Percentiles rank a stretch among this genome's conserved stretches.
Evolutionary conservation across 805 yeast genomes (phyloP).

Genomic region (Myxozyma lipomycoides): DNA sequence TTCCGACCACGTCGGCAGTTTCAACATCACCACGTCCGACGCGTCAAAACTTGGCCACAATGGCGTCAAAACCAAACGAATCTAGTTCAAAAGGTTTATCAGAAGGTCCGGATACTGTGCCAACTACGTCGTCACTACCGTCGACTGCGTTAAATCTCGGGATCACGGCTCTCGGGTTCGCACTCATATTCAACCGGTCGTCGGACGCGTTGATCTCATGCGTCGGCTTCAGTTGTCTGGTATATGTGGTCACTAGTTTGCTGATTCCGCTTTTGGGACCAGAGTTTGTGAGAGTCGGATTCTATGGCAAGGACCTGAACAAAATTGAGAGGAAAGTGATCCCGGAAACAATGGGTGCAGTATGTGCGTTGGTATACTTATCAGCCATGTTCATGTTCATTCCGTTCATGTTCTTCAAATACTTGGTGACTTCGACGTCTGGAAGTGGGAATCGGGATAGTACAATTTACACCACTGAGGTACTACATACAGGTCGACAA

Average conservation of each 20-base stretch:
- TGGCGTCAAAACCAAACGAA: too few species aligned
- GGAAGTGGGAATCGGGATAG: slow-evolving; percentile 57
- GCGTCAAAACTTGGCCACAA: too few species aligned
- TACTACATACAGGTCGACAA: slow-evolving; percentile 24
- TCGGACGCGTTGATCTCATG: slow-evolving; percentile 55
- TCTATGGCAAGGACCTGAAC: slow-evolving; percentile 80
- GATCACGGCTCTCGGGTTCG: slow-evolving; percentile 1
- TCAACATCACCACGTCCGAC: too few species aligned
- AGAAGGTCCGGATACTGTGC: too few species aligned
- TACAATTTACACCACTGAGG: slow-evolving; percentile 28
- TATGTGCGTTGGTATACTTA: slow-evolving; percentile 75
- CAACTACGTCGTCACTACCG: too few species aligned
- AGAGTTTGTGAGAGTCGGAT: slow-evolving; percentile 69
- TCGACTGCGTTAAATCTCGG: too few species aligned
- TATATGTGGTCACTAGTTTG: slow-evolving; percentile 55
- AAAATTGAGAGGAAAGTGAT: slow-evolving; percentile 60
- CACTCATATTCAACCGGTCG: slow-evolving; percentile 29
- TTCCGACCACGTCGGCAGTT: too few species aligned
- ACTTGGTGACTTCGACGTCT: slow-evolving; percentile 54
- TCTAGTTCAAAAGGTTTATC: too few species aligned
- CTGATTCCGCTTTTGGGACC: slow-evolving; percentile 67
- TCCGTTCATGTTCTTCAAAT: slow-evolving; percentile 81
- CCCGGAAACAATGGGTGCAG: slow-evolving; percentile 92
- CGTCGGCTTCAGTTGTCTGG: slow-evolving; percentile 62
- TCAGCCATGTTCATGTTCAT: slow-evolving; percentile 78